A percentile compares a stretch with the other conserved stretches of the same genome.
Conservation (phyloP, 164 flowering plant species). For the Paratinospora sagittata region DNA sequence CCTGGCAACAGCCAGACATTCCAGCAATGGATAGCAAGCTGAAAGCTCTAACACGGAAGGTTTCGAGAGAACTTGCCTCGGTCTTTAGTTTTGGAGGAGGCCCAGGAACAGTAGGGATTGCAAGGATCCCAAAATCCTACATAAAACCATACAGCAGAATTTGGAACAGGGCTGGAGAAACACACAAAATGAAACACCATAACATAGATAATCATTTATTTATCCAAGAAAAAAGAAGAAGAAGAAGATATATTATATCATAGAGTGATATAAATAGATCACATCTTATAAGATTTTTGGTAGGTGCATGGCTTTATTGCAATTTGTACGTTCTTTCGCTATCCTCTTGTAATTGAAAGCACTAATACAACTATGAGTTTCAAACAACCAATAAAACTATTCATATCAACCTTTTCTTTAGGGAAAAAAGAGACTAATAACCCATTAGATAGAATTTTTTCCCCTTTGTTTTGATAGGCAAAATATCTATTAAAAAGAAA, state of each 20-base stretch:
- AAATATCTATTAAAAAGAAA: background rate
- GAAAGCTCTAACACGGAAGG: constrained; percentile 62
- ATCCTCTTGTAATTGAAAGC: no score
- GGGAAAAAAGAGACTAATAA: background rate
- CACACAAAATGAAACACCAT: background rate
- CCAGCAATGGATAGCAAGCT: constrained; percentile 82
- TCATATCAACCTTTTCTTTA: background rate
- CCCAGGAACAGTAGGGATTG: constrained; percentile 82
- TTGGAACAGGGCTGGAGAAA: background rate
- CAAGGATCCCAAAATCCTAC: constrained; percentile 70
- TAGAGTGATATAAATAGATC: background rate
- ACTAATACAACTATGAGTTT: background rate
- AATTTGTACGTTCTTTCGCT: background rate
- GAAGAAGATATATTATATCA: background rate
- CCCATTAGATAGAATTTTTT: background rate
- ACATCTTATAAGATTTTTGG: background rate
- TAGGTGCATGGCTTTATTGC: background rate
- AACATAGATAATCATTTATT: background rate
- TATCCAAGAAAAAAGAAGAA: no score
- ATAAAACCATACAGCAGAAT: background rate
- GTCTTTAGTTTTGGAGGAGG: constrained; percentile 75
- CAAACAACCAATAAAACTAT: background rate
- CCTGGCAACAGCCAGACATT: constrained; percentile 91
- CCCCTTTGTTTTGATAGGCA: background rate
- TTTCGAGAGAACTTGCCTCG: constrained; percentile 42